Percentiles rank a stretch among this genome's conserved stretches.
Evolutionary conservation across 257 asterid genomes (phyloP).

Genomic region (Fraxinus pennsylvanica): DNA sequence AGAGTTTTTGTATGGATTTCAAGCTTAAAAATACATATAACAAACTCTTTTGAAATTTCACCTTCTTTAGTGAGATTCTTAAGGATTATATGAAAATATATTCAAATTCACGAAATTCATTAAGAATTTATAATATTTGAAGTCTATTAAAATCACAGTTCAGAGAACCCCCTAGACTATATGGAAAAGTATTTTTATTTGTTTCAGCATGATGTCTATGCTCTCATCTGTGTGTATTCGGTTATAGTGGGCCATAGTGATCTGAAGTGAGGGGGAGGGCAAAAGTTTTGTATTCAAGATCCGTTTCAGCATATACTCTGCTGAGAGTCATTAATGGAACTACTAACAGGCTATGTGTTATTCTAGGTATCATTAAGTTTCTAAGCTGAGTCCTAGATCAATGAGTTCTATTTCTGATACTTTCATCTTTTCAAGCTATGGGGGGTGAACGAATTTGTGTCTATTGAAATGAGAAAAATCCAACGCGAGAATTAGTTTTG

Average conservation of each 20-base stretch:
- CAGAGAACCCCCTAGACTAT: too few relatives aligned
- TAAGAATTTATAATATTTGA: too few relatives aligned
- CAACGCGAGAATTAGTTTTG: slow-evolving; percentile 14
- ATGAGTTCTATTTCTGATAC: neutral
- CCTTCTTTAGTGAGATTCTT: too few relatives aligned
- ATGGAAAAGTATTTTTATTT: too few relatives aligned
- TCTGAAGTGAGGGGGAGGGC: neutral
- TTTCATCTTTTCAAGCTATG: neutral
- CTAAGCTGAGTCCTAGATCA: neutral
- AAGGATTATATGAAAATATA: too few relatives aligned
- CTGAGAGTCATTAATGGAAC: neutral
- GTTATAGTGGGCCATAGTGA: neutral
- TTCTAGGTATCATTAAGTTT: neutral
- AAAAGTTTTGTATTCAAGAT: neutral
- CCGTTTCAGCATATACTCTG: neutral
- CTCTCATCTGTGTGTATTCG: neutral
- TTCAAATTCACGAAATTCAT: too few relatives aligned
- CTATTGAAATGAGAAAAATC: slow-evolving; percentile 4
- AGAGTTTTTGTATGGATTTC: too few relatives aligned
- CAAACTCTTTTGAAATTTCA: too few relatives aligned
- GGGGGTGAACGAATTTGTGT: neutral
- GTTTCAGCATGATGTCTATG: neutral
- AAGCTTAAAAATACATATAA: too few relatives aligned
- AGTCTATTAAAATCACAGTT: too few relatives aligned
- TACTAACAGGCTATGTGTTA: neutral